Evolutionary conservation across 139 green algal genomes (phyloP).

Genomic region (Asterochloris erici): DNA sequence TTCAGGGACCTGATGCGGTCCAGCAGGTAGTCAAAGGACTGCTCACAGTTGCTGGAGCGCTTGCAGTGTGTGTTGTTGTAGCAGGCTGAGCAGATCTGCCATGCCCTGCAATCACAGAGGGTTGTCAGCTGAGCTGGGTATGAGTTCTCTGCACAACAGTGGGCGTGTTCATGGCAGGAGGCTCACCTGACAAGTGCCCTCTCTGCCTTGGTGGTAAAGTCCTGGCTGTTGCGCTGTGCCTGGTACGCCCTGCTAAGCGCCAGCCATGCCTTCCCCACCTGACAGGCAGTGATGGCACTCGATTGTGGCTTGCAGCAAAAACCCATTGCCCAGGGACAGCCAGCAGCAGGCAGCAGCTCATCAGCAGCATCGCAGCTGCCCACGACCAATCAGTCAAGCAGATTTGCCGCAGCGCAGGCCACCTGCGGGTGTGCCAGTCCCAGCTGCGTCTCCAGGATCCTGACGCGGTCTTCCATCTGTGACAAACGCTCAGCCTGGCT

Average conservation of each 20-base stretch:
- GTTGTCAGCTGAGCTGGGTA: neutral
- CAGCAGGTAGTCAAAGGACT: constrained; percentile 20
- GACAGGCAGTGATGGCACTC: neutral
- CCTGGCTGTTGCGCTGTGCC: neutral
- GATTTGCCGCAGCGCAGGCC: too few species aligned
- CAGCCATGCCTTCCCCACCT: constrained; percentile 29
- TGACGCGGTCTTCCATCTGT: constrained; percentile 7
- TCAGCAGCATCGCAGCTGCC: too few species aligned
- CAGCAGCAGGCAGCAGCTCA: too few species aligned
- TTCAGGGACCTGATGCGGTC: constrained; percentile 6
- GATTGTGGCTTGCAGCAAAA: too few species aligned
- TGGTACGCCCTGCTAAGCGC: constrained; percentile 20
- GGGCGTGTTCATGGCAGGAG: neutral
- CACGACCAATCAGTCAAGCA: too few species aligned
- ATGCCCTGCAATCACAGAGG: constrained; percentile 2
- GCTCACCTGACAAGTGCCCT: constrained; percentile 7
- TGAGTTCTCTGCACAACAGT: neutral
- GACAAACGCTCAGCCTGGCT: constrained; percentile 2
- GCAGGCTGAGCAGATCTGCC: constrained; percentile 19
- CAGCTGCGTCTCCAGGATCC: constrained; percentile 13
- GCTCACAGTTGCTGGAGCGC: constrained; percentile 14
- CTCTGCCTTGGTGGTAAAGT: constrained; percentile 6
- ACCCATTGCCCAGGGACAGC: too few species aligned
- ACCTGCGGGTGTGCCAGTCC: constrained; percentile 13
- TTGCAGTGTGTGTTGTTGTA: neutral